Conservation (phyloP, 352 stramenopile genomes). For the Phytophthora tubulina region DNA sequence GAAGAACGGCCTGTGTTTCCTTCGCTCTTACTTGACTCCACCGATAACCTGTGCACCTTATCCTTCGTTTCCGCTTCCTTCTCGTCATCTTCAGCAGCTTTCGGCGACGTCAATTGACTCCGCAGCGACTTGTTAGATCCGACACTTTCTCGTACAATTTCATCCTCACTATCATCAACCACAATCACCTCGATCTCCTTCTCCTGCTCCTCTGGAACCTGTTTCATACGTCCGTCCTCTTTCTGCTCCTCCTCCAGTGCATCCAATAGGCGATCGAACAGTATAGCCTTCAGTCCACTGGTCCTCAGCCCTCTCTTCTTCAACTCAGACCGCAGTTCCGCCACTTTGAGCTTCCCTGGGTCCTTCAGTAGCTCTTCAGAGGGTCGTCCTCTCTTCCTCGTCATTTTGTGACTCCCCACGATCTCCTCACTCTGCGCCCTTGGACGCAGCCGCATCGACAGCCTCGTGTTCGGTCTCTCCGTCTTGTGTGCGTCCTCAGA, state of each 20-base stretch:
- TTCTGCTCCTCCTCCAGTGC: conserved; percentile 54
- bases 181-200: conserved; percentile 23
- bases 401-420: conserved; percentile 28
- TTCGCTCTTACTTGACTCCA: not conserved
- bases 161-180: conserved; percentile 42
- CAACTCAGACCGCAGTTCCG: conserved; percentile 66
- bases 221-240: conserved; percentile 34
- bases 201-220: conserved; percentile 35
- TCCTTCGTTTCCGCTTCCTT: not conserved
- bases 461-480: conserved; percentile 5
- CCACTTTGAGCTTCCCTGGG: conserved; percentile 50
- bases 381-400: conserved; percentile 54
- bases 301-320: conserved; percentile 66
- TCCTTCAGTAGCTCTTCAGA: conserved; percentile 21
- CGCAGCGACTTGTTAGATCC: conserved; percentile 32
- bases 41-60: not conserved
- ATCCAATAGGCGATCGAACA: conserved; percentile 60
- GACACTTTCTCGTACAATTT: conserved; percentile 76
- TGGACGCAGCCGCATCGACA: conserved; percentile 24
- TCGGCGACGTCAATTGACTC: conserved; percentile 23
- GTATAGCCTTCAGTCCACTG: conserved; percentile 61
- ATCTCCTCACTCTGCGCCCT: conserved; percentile 6
- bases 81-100: conserved; percentile 1
- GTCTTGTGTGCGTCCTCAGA: not conserved
- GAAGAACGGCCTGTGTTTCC: not conserved